These are phyloP conservation scores for Telopea speciosissima DNA, from an alignment of 177 flowering plant species.

Conservation along the genomic window DNA sequence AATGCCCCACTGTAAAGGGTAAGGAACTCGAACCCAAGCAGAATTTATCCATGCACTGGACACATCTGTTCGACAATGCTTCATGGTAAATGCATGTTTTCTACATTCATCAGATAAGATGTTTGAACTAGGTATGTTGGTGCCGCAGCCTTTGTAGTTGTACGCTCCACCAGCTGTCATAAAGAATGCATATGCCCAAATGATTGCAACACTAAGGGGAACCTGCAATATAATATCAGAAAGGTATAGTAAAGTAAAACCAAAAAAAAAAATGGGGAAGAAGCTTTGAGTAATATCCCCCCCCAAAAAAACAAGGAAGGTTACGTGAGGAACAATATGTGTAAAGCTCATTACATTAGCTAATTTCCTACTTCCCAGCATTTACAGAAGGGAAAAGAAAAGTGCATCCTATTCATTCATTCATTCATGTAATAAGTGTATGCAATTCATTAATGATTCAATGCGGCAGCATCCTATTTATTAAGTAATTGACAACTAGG, in stretches of 20 bases:
- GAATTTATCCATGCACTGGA: slow-evolving; percentile 81
- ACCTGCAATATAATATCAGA: slow-evolving; percentile 47
- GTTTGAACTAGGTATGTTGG: slow-evolving; percentile 73
- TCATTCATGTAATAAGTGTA: too few species aligned
- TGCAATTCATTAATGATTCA: too few species aligned
- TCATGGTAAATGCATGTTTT: slow-evolving; percentile 79
- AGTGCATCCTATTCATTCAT: too few species aligned
- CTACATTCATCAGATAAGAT: slow-evolving; percentile 63
- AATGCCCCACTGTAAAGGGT: slow-evolving; percentile 94
- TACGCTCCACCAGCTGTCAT: slow-evolving; percentile 91
- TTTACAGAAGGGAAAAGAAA: too few species aligned
- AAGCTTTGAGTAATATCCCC: too few species aligned
- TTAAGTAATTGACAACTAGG: too few species aligned
- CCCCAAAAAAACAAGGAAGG: too few species aligned
- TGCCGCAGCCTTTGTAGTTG: slow-evolving; percentile 69
- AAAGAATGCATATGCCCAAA: slow-evolving; percentile 82
- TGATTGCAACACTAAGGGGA: slow-evolving; percentile 63
- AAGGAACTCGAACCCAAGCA: slow-evolving; percentile 79
- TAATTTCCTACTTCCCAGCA: too few species aligned
- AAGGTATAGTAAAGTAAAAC: neutral
- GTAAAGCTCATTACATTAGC: too few species aligned
- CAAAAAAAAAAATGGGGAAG: too few species aligned
- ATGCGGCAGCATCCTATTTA: too few species aligned
- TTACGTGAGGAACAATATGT: too few species aligned
- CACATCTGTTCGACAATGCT: slow-evolving; percentile 87